Evolutionary conservation across 345 rosid species (phyloP), one percentile per base, ranked within the genome.

Genomic region (Camelina sativa): DNA sequence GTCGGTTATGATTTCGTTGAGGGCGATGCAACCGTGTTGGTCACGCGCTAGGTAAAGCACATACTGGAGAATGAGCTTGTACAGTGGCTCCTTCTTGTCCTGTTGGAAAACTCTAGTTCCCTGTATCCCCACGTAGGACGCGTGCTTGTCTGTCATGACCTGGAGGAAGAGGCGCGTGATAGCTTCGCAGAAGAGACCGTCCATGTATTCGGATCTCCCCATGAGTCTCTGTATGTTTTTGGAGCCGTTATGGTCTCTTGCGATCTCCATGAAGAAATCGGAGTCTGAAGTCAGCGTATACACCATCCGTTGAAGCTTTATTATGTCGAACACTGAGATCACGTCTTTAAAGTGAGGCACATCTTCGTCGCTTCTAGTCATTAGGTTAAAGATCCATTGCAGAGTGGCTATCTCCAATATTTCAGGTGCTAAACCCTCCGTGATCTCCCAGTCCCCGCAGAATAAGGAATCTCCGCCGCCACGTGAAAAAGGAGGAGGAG

Each of bases 201-300:
- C 78, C 53, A n/a, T 52, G 22, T 66, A 60, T 9, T 37, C 67
- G 8, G 72, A 66, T 48, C 6, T 58, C 2, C 72, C 67, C 17
- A 57, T n/a, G 52, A 66, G 52, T 4, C 6, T 35, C 0, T 35
- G 58, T 2, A 74, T 30, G 41, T 71, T 65, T 59, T n/a, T 46
- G 40, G 65, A 56, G 51, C 77, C 77, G 51, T 35, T 11, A 30
- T 23, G 6, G 59, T 22, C 46, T n/a, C 20, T 65, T 11, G 59
- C 72, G 41, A 74, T 47, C 11, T 1, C 38, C 50, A 74, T 3
- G 43, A 74, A 74, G 60, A 23, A 16, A 16, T 13, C 22, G 1
- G 59, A 47, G 25, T 23, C 10, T 46, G 59, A 74, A 35, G 78
- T 65, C 51, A 74, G 7, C 28, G 25, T 11, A 12, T 2, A 35